phyloP scores from a whole-genome alignment of 2,329 filamentous ascomycete genomes.

The Aspergillus hortae region DNA sequence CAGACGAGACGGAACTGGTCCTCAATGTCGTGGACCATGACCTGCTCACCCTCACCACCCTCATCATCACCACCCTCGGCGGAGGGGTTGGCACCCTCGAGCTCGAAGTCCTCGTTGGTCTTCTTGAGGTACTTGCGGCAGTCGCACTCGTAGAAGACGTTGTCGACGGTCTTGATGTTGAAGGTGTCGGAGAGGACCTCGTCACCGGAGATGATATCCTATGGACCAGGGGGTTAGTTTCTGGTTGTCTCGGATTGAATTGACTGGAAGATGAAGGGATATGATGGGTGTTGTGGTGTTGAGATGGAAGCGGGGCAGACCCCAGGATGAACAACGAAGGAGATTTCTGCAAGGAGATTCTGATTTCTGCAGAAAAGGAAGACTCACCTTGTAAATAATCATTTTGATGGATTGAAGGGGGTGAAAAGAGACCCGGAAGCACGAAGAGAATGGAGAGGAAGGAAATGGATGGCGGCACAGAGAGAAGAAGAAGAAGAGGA shows the following conservation, averaged over 20 bases:
- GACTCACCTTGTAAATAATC: conserved; percentile 67
- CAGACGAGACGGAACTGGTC: conserved; percentile 84
- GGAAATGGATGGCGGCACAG: neutral
- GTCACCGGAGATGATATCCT: conserved; percentile 88
- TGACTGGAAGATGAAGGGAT: too few species aligned
- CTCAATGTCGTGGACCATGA: conserved; percentile 85
- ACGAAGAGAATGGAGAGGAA: conserved; percentile 14
- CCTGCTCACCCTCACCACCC: conserved; percentile 62
- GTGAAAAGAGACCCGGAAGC: conserved; percentile 22
- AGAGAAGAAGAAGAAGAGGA: neutral
- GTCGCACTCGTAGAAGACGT: conserved; percentile 83
- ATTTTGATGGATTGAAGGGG: conserved; percentile 53
- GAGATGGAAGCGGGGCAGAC: neutral
- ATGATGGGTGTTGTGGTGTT: neutral
- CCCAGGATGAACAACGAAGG: too few species aligned
- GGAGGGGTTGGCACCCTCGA: conserved; percentile 85
- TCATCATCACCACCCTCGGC: conserved; percentile 80
- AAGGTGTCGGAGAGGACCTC: conserved; percentile 97
- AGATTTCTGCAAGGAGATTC: too few species aligned
- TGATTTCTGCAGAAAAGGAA: neutral
- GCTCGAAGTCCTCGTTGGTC: conserved; percentile 59
- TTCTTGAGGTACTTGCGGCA: conserved; percentile 85
- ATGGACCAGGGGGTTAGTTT: conserved; percentile 15
- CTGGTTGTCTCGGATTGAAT: neutral
- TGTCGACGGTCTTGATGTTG: conserved; percentile 75